phyloP scores from a whole-genome alignment of 139 green algal species.

The Gonium pectorale region DNA sequence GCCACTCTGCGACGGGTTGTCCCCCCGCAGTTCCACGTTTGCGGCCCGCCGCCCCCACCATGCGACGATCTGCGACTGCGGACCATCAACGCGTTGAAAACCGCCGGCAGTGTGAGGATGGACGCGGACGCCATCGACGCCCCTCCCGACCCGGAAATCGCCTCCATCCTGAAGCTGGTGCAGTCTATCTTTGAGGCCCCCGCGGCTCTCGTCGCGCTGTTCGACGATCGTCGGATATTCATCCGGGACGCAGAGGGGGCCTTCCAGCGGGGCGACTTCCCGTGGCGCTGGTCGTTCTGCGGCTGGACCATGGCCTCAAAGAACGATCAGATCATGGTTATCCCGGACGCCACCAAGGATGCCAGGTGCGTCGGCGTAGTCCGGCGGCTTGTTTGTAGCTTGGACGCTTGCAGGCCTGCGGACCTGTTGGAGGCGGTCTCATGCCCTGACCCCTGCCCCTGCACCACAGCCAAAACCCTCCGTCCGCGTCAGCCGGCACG shows the following conservation, averaged over 20 bases:
- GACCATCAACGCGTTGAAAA: slow-evolving; percentile 32
- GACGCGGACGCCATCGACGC: slow-evolving; percentile 39
- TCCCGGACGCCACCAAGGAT: slow-evolving; percentile 75
- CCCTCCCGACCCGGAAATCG: slow-evolving; percentile 51
- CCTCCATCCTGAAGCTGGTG: slow-evolving; percentile 53
- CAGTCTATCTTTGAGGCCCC: slow-evolving; percentile 51
- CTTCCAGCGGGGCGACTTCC: slow-evolving; percentile 55
- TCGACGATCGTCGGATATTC: slow-evolving; percentile 56
- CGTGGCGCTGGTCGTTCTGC: slow-evolving; percentile 71
- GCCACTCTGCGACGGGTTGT: no score
- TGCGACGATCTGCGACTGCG: slow-evolving; percentile 47
- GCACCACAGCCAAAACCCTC: no score
- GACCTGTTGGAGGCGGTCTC: no score
- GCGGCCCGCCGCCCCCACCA: slow-evolving; percentile 38
- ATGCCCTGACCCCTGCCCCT: no score
- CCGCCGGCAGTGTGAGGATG: not conserved
- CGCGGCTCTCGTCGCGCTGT: slow-evolving; percentile 43
- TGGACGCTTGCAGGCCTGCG: no score
- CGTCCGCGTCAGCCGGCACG: no score
- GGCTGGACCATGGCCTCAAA: slow-evolving; percentile 77
- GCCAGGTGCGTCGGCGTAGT: slow-evolving; percentile 9
- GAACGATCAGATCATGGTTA: slow-evolving; percentile 72
- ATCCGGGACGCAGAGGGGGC: slow-evolving; percentile 39
- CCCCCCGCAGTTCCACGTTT: slow-evolving; percentile 31
- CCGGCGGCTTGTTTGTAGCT: not conserved